Percentiles rank a stretch among this genome's conserved stretches.
Evolutionary conservation across 2,329 filamentous ascomycete species (phyloP).

Genomic region (Immersiporthe knoxdaviesiana): DNA sequence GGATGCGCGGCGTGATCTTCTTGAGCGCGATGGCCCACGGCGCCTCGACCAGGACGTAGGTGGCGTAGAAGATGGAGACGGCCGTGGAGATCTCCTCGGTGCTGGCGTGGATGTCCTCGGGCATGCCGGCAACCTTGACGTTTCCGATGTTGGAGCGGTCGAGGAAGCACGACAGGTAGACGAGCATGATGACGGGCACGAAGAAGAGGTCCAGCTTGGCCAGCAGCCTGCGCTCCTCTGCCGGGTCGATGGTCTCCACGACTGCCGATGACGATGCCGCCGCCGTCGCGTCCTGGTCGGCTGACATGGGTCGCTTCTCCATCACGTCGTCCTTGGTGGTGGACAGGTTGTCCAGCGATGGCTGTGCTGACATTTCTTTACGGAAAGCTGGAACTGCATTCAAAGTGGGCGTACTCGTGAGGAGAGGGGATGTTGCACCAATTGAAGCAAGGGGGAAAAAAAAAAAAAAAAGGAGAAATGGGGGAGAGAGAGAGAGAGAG

Average conservation of each 20-base stretch:
- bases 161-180: slow-evolving; percentile 77
- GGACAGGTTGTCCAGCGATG: slow-evolving; percentile 9
- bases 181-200: slow-evolving; percentile 67
- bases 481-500: background rate
- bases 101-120: slow-evolving; percentile 62
- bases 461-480: too few species aligned
- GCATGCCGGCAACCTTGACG: slow-evolving; percentile 66
- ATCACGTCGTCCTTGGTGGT: slow-evolving; percentile 7
- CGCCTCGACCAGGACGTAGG: slow-evolving; percentile 64
- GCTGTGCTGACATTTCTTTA: slow-evolving; percentile 4
- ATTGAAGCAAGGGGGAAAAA: too few species aligned
- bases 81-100: slow-evolving; percentile 72
- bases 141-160: slow-evolving; percentile 77
- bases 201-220: slow-evolving; percentile 67
- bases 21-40: slow-evolving; percentile 69
- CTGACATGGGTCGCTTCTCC: slow-evolving; percentile 6
- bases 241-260: slow-evolving; percentile 23
- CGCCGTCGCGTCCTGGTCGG: slow-evolving; percentile 4
- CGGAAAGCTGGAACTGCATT: background rate
- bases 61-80: slow-evolving; percentile 70
- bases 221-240: slow-evolving; percentile 59
- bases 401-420: background rate
- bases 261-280: background rate
- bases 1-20: slow-evolving; percentile 64
- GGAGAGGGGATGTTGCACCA: too few species aligned